Conservation (phyloP, 2,329 filamentous ascomycete species). For the Aspergillus novofumigatus region DNA sequence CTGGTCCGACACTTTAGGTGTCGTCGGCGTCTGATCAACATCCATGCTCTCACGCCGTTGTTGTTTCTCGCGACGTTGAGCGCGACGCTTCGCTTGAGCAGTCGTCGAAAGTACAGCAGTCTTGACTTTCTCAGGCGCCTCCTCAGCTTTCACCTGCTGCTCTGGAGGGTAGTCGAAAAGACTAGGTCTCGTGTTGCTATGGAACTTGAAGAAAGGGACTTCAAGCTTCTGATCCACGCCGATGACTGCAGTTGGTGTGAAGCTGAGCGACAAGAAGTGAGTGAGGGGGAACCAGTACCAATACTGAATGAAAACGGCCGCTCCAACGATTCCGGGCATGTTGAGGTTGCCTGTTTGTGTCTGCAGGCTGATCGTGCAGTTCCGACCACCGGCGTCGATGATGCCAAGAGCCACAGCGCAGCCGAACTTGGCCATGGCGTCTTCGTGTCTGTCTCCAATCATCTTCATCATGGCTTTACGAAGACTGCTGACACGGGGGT, state of each 20-base stretch:
- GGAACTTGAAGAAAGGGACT: conserved; percentile 90
- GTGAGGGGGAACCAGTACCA: conserved; percentile 99
- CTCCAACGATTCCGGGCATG: conserved; percentile 96
- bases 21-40: conserved; percentile 73
- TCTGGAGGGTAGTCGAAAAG: conserved; percentile 98
- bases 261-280: conserved; percentile 92
- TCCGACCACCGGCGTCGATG: conserved; percentile 94
- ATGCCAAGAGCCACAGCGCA: conserved; percentile 91
- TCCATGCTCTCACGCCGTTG: conserved; percentile 94
- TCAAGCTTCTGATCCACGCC: conserved; percentile 91
- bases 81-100: conserved; percentile 90
- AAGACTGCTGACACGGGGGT: conserved; percentile 87
- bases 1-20: conserved; percentile 60
- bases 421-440: conserved; percentile 99
- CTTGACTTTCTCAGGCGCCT: conserved; percentile 88
- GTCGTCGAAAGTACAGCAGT: conserved; percentile 96
- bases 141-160: conserved; percentile 89
- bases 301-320: conserved; percentile 98
- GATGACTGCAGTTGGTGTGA: conserved; percentile 95
- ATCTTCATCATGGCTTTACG: conserved; percentile 94
- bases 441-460: conserved; percentile 89
- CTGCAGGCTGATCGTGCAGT: conserved; percentile 96
- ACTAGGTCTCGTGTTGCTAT: conserved; percentile 90
- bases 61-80: conserved; percentile 88
- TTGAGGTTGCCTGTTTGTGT: conserved; percentile 98